Conservation (phyloP, 1,139 yeast genomes). For the Sugiyamaella paludigena region DNA sequence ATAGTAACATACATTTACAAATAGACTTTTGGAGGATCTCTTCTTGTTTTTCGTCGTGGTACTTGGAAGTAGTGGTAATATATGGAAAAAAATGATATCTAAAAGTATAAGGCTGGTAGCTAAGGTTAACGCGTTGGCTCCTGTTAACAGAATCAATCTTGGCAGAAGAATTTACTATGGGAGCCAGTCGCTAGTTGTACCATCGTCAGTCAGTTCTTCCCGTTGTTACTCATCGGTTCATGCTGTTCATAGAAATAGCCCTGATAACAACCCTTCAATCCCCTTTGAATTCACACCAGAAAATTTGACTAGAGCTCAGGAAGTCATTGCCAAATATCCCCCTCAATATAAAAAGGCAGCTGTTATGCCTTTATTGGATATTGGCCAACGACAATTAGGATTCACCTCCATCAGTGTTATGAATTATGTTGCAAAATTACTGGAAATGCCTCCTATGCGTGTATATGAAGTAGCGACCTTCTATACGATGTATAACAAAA, state of each 20-base stretch:
- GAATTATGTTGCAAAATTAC: slow-evolving; percentile 85
- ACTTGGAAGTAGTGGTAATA: too few species aligned
- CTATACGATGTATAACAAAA: slow-evolving; percentile 88
- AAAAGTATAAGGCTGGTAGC: too few species aligned
- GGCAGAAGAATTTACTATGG: too few species aligned
- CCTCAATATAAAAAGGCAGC: slow-evolving; percentile 87
- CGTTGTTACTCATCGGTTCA: slow-evolving; percentile 15
- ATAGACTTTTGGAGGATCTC: too few species aligned
- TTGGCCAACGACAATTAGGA: slow-evolving; percentile 87
- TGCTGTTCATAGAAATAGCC: slow-evolving; percentile 72
- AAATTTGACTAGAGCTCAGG: slow-evolving; percentile 67
- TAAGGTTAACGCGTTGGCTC: too few species aligned
- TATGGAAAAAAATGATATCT: too few species aligned
- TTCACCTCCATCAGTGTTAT: slow-evolving; percentile 86
- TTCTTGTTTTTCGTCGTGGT: too few species aligned
- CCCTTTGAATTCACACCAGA: slow-evolving; percentile 76
- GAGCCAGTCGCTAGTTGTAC: too few species aligned
- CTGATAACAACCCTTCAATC: slow-evolving; percentile 62
- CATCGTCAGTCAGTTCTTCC: too few species aligned
- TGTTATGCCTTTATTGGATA: slow-evolving; percentile 79
- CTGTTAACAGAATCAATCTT: too few species aligned
- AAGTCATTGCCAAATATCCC: slow-evolving; percentile 76
- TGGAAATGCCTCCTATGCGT: slow-evolving; percentile 94
- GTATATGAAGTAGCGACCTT: slow-evolving; percentile 92
- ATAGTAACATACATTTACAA: too few species aligned